Evolutionary conservation across 1,284 basidiomycete species (phyloP), one percentile per base, ranked within the genome.

Genomic region (Ceratobasidium sp.): DNA sequence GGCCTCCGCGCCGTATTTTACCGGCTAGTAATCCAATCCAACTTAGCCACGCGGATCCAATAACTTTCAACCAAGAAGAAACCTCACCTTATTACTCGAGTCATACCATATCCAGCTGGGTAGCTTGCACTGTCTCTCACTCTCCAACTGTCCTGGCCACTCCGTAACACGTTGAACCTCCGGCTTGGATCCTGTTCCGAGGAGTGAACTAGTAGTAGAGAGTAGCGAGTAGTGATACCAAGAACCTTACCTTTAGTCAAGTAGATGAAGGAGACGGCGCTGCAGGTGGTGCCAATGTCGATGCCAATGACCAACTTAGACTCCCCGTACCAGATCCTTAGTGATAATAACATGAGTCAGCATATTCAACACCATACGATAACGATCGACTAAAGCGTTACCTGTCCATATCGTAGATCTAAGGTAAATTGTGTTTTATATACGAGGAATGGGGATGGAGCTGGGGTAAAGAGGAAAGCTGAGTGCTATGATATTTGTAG

Each of bases 1-100:
- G 9, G 58, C 70, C n/a, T 72, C 70, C 10, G 70, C 70, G 5
- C 70, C 70, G 20, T 58, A 72, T n/a, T 42, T 46, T 10, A 72
- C 58, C 0, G 56, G 26, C 70, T 72, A 2, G 28, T 23, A 12
- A 40, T 10, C 1, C n/a, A n/a, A n/a, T n/a, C n/a, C n/a, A n/a
- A n/a, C n/a, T n/a, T 33, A 33, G 33, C 33, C 33, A 33, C 33
- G 33, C 4, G n/a, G n/a, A n/a, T n/a, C n/a, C n/a, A n/a, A n/a
- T n/a, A n/a, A n/a, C n/a, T 9, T 39, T 53, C 33, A 51, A 39
- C 9, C 9, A 28, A 33, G n/a, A n/a, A n/a, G n/a, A n/a, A n/a
- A 2, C 18, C 49, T 4, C 40, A 72, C 70, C 58, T 72, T 44
- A 39, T 56, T 49, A 0, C 61, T 40, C 2, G 23, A n/a, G 23